phyloP scores from a whole-genome alignment of 192 early-diverging fungal species.

The Chytriomyces sp. region DNA sequence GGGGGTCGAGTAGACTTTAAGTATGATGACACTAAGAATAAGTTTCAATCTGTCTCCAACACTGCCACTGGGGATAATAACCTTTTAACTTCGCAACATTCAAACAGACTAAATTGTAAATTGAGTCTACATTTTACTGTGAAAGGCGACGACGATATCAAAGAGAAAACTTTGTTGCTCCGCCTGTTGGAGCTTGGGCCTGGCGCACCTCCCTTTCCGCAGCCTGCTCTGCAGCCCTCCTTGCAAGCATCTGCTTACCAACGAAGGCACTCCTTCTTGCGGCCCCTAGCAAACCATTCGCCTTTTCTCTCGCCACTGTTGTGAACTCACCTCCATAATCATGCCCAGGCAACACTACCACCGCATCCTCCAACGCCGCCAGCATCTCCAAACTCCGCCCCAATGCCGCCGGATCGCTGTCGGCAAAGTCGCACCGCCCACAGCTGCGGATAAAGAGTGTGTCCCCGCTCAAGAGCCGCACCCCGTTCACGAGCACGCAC shows the following conservation, averaged over 20 bases:
- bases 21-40: too few species aligned
- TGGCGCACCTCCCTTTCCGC: too few species aligned
- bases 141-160: too few species aligned
- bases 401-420: slow-evolving; percentile 69
- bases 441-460: slow-evolving; percentile 79
- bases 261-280: neutral
- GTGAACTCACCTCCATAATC: slow-evolving; percentile 83
- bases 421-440: slow-evolving; percentile 82
- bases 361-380: slow-evolving; percentile 51
- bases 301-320: slow-evolving; percentile 68
- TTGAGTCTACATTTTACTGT: too few species aligned
- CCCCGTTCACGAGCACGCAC: slow-evolving; percentile 75
- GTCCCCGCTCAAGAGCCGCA: slow-evolving; percentile 81
- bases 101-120: too few species aligned
- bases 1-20: too few species aligned
- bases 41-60: too few species aligned
- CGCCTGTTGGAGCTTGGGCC: too few species aligned
- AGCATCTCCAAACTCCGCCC: slow-evolving; percentile 70
- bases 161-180: too few species aligned
- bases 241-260: neutral
- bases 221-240: too few species aligned
- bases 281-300: slow-evolving; percentile 27
- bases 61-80: too few species aligned
- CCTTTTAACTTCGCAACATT: too few species aligned
- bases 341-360: slow-evolving; percentile 89